Conservation (phyloP, 176 grass and related monocot species). For the Olyra latifolia region DNA sequence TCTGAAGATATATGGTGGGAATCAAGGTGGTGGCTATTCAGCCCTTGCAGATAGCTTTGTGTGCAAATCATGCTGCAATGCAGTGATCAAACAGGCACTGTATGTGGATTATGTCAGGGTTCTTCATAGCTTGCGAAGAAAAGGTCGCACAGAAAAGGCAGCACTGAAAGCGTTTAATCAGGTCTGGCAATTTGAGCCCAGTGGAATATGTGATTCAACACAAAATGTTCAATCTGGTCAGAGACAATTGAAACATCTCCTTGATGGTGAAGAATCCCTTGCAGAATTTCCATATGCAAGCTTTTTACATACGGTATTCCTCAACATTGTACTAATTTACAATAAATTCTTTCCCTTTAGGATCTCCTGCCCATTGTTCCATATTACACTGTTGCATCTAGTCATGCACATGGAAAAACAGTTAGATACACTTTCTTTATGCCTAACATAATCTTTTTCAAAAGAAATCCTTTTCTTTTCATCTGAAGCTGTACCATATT, state of each 20-base stretch:
- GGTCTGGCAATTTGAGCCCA: slow-evolving; percentile 54
- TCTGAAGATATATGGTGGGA: slow-evolving; percentile 76
- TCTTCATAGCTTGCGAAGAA: slow-evolving; percentile 69
- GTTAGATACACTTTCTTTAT: slow-evolving; percentile 17
- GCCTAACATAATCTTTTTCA: neutral
- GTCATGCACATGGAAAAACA: slow-evolving; percentile 6
- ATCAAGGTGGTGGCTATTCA: slow-evolving; percentile 62
- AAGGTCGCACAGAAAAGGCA: slow-evolving; percentile 55
- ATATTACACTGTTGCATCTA: slow-evolving; percentile 14
- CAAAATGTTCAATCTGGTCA: slow-evolving; percentile 59
- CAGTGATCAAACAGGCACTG: slow-evolving; percentile 67
- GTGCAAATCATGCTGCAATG: slow-evolving; percentile 85
- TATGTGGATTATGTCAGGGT: slow-evolving; percentile 96
- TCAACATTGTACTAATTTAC: slow-evolving; percentile 19
- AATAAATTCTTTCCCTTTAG: slow-evolving; percentile 28
- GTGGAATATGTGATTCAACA: slow-evolving; percentile 35
- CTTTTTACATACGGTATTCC: slow-evolving; percentile 78
- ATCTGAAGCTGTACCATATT: slow-evolving; percentile 21
- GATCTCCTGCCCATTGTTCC: slow-evolving; percentile 6
- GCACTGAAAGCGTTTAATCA: slow-evolving; percentile 63
- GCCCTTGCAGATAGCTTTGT: slow-evolving; percentile 67
- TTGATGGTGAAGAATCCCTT: slow-evolving; percentile 90
- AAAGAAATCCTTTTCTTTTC: neutral
- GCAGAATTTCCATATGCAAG: slow-evolving; percentile 94
- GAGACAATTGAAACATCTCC: slow-evolving; percentile 65